phyloP scores from a whole-genome alignment of 306 rosid genomes.

The Rubus parviflorus region DNA sequence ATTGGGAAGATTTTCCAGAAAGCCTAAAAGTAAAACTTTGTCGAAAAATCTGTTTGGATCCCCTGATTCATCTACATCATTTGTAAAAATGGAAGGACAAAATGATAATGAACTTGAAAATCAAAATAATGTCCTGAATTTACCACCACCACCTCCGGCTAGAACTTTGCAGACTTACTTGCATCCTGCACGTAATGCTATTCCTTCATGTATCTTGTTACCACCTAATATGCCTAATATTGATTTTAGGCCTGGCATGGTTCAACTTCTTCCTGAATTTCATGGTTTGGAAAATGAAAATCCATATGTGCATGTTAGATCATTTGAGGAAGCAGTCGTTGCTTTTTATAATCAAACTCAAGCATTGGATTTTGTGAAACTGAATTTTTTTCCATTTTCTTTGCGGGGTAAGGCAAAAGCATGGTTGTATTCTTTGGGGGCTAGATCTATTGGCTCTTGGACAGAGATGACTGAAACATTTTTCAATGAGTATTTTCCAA shows the following conservation, averaged over 20 bases:
- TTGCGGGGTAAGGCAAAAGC: neutral
- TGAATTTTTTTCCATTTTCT: slow-evolving; percentile 6
- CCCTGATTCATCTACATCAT: neutral
- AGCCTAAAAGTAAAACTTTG: neutral
- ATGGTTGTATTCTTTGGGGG: slow-evolving; percentile 1
- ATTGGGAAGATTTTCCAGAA: neutral
- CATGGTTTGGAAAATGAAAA: neutral
- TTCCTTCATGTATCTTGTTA: slow-evolving; percentile 16
- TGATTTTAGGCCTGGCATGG: neutral
- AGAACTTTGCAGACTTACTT: neutral
- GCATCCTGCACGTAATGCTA: neutral
- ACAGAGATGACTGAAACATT: slow-evolving; percentile 2
- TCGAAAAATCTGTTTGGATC: neutral
- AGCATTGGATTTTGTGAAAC: neutral
- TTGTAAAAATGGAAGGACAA: neutral
- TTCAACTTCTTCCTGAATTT: neutral
- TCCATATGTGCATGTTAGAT: slow-evolving; percentile 5
- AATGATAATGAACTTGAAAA: neutral
- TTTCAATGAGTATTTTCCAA: neutral
- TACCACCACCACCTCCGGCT: neutral
- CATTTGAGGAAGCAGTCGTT: neutral
- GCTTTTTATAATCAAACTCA: neutral
- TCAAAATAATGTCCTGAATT: neutral
- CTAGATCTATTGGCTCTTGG: neutral
- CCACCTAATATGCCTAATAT: neutral